Conservation (phyloP, 2,329 filamentous ascomycete species). For the Diaporthe vaccinii region DNA sequence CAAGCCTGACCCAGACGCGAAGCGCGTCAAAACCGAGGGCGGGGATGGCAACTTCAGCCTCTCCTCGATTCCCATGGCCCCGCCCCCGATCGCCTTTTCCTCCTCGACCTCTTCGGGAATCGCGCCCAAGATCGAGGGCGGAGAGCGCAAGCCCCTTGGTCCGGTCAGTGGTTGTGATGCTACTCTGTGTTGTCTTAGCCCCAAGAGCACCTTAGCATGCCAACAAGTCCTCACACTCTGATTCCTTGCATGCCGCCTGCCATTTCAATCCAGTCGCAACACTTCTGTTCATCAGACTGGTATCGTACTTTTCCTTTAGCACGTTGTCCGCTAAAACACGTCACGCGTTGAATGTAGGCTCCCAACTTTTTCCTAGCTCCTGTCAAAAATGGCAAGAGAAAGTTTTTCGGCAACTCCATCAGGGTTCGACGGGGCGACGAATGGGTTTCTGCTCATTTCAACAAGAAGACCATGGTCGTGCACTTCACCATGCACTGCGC, state of each 20-base stretch:
- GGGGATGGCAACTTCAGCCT: conserved; percentile 17
- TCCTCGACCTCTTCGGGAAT: background rate
- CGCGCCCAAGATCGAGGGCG: conserved; percentile 1
- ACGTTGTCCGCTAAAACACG: background rate
- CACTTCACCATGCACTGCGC: background rate
- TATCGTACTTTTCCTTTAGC: no score
- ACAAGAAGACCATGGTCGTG: background rate
- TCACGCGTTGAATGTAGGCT: background rate
- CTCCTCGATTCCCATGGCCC: conserved; percentile 29
- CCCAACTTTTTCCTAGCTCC: background rate
- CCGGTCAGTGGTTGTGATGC: background rate
- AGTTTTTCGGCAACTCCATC: conserved; percentile 17
- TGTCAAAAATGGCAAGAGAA: background rate
- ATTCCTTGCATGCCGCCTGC: background rate
- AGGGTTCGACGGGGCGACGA: background rate
- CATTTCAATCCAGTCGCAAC: background rate
- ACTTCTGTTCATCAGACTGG: no score
- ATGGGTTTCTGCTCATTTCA: conserved; percentile 17
- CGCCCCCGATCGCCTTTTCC: background rate
- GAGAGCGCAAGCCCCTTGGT: conserved; percentile 20
- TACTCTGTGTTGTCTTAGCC: background rate
- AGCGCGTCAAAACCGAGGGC: conserved; percentile 34
- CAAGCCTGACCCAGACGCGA: conserved; percentile 30
- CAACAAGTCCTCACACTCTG: background rate
- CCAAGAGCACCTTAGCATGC: background rate